These are phyloP conservation scores for Metarhizium rileyi DNA, from an alignment of 2,329 filamentous ascomycete species.

Conservation along the genomic window DNA sequence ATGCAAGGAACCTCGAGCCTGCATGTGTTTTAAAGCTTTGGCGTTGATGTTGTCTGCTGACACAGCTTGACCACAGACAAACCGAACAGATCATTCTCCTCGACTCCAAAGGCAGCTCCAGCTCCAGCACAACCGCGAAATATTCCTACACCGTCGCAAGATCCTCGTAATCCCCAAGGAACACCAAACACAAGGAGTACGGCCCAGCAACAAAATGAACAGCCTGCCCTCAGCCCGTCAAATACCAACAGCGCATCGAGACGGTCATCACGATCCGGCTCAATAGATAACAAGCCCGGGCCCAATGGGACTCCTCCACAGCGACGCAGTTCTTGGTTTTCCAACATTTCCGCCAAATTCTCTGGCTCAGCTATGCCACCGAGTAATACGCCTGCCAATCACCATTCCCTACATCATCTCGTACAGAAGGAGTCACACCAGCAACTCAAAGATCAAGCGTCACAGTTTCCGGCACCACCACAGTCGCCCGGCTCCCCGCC, in stretches of 20 bases:
- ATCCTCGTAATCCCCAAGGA: constrained; percentile 16
- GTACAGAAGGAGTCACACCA: constrained; percentile 10
- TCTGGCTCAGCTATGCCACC: constrained; percentile 44
- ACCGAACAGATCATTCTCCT: constrained; percentile 18
- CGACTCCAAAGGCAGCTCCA: constrained; percentile 15
- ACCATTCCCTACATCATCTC: constrained; percentile 7
- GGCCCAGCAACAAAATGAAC: constrained; percentile 11
- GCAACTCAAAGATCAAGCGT: constrained; percentile 4
- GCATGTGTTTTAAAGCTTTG: neutral
- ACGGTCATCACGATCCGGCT: constrained; percentile 23
- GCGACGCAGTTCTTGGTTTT: constrained; percentile 80
- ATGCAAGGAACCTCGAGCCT: neutral
- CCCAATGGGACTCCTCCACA: constrained; percentile 27
- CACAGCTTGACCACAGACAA: constrained; percentile 17
- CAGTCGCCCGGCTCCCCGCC: constrained; percentile 14
- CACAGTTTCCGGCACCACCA: constrained; percentile 6
- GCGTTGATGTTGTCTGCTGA: neutral
- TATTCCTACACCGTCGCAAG: constrained; percentile 20
- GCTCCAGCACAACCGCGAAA: constrained; percentile 22
- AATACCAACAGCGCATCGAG: constrained; percentile 16
- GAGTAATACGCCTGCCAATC: constrained; percentile 17
- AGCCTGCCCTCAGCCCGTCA: constrained; percentile 12
- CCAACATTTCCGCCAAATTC: constrained; percentile 87
- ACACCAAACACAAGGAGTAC: constrained; percentile 15
- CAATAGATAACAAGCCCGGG: constrained; percentile 22